A percentile compares a stretch with the other conserved stretches of the same genome.
These are phyloP conservation scores for Westerdykella aurantiaca DNA, from an alignment of 2,329 filamentous ascomycete species.

Conservation along the genomic window DNA sequence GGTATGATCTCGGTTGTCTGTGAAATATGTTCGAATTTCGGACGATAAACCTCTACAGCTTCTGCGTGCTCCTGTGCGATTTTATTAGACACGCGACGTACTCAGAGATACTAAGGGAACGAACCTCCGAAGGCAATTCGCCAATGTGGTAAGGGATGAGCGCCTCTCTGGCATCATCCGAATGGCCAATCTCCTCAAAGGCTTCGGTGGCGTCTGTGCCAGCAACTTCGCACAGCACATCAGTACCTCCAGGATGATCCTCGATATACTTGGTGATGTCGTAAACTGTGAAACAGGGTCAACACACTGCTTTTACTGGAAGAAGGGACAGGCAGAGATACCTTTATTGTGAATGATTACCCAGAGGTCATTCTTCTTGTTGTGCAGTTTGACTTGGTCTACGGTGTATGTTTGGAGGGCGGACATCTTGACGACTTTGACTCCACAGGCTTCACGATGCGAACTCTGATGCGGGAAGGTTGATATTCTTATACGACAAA, in stretches of 20 bases:
- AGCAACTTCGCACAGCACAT: constrained; percentile 38
- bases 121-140: constrained; percentile 1
- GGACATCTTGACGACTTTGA: too few species aligned
- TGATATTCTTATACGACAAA: too few species aligned
- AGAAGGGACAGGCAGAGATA: constrained; percentile 1
- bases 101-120: background rate
- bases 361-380: constrained; percentile 47
- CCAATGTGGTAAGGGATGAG: constrained; percentile 37
- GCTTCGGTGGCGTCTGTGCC: constrained; percentile 40
- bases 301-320: background rate
- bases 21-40: background rate
- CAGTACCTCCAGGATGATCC: constrained; percentile 50
- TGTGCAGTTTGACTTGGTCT: constrained; percentile 48
- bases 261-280: constrained; percentile 53
- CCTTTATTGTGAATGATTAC: constrained; percentile 48
- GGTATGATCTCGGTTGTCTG: background rate
- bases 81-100: background rate
- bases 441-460: too few species aligned
- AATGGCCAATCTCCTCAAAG: constrained; percentile 44
- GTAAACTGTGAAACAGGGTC: constrained; percentile 43
- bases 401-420: constrained; percentile 4
- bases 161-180: constrained; percentile 42
- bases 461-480: too few species aligned
- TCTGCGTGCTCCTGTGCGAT: background rate
- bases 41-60: background rate